Percentiles rank a stretch among this genome's conserved stretches.
phyloP scores from a whole-genome alignment of 2,329 filamentous ascomycete genomes.

The Sporothrix curviconia region DNA sequence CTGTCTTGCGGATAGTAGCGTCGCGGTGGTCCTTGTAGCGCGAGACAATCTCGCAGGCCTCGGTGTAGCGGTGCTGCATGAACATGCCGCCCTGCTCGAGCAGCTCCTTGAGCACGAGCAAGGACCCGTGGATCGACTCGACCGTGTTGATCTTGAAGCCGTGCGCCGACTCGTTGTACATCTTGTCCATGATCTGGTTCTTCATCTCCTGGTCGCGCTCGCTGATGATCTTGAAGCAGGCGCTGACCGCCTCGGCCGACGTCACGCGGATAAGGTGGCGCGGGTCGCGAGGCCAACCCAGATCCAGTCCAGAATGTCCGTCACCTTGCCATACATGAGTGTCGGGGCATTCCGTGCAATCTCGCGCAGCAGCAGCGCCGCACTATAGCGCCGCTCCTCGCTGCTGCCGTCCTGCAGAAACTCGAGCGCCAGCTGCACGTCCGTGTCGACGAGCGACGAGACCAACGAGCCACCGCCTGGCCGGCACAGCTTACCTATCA shows the following conservation, averaged over 20 bases:
- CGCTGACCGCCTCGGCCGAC: conserved; percentile 85
- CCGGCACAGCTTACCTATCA: conserved; percentile 81
- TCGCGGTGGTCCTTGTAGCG: conserved; percentile 92
- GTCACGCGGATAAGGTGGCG: conserved; percentile 89
- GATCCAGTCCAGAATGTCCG: conserved; percentile 91
- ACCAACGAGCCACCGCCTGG: conserved; percentile 92
- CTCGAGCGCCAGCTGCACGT: conserved; percentile 92
- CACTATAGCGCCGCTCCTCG: conserved; percentile 88
- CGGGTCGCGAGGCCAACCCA: conserved; percentile 90
- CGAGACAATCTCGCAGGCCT: conserved; percentile 87
- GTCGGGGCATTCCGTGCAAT: conserved; percentile 89
- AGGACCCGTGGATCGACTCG: conserved; percentile 87
- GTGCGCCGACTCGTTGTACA: conserved; percentile 76
- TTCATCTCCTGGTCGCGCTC: conserved; percentile 86
- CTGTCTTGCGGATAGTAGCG: conserved; percentile 76
- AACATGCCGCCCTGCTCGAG: conserved; percentile 96
- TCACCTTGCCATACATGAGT: conserved; percentile 89
- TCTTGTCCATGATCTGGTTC: conserved; percentile 80
- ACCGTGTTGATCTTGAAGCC: conserved; percentile 75
- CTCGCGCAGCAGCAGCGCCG: conserved; percentile 84
- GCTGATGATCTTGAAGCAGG: conserved; percentile 92
- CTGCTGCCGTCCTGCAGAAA: conserved; percentile 94
- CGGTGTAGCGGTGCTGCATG: conserved; percentile 91
- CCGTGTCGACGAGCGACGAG: conserved; percentile 90
- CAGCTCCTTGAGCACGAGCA: conserved; percentile 86